These are phyloP conservation scores for Colletotrichum agaves DNA, from an alignment of 2,329 filamentous ascomycete species.

Conservation along the genomic window DNA sequence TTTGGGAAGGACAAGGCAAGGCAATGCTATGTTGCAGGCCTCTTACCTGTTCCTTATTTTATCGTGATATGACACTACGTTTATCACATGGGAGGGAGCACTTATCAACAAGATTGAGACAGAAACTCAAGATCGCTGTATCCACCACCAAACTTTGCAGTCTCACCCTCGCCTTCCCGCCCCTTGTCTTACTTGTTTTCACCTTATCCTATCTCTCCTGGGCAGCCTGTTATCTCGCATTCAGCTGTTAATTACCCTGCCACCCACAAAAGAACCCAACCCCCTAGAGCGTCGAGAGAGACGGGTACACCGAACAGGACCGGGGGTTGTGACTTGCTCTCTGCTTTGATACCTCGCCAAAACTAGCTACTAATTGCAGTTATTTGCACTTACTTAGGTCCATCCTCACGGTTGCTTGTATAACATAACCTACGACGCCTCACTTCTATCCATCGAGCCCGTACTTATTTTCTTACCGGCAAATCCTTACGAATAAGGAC, in stretches of 20 bases:
- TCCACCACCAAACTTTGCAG: conserved; percentile 1
- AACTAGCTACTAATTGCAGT: conserved; percentile 18
- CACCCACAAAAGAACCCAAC: background rate
- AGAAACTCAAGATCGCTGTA: conserved; percentile 12
- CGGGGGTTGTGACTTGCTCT: conserved; percentile 4
- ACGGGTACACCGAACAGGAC: conserved; percentile 16
- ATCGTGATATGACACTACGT: conserved; percentile 21
- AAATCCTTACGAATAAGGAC: conserved; percentile 39
- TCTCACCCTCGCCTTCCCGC: conserved; percentile 7
- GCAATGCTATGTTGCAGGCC: conserved; percentile 15
- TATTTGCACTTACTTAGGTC: conserved; percentile 14
- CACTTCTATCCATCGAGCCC: background rate
- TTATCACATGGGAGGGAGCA: conserved; percentile 16
- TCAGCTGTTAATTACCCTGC: conserved; percentile 8
- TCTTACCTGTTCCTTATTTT: conserved; percentile 21
- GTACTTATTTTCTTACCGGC: background rate
- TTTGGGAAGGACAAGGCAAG: conserved; percentile 13
- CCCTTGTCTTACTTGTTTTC: conserved; percentile 20
- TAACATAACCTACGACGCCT: background rate
- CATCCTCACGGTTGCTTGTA: background rate
- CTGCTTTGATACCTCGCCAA: conserved; percentile 34
- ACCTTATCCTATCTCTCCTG: conserved; percentile 16
- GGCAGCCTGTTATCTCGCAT: conserved; percentile 32
- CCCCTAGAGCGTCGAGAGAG: background rate
- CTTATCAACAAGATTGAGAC: conserved; percentile 15